Evolutionary conservation across 495 filamentous ascomycete genomes (phyloP).

Genomic region (Oidiodendron maius): DNA sequence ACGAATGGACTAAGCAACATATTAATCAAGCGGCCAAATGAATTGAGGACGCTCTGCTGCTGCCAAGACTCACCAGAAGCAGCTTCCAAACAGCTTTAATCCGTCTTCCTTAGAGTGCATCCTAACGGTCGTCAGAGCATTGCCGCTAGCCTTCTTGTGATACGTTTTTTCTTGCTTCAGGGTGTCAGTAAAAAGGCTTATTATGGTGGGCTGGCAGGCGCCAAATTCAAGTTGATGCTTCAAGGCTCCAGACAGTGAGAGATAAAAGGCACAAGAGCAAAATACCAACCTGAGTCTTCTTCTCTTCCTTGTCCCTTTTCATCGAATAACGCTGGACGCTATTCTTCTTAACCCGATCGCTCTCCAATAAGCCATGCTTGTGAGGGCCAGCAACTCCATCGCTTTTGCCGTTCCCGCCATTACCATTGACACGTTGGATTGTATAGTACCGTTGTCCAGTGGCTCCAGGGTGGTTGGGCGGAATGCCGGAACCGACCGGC

Average conservation of each 20-base stretch:
- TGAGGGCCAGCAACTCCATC: constrained; percentile 62
- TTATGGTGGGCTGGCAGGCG: no score
- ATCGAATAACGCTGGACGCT: constrained; percentile 63
- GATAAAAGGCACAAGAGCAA: background rate
- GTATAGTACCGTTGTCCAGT: constrained; percentile 58
- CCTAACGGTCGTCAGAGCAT: constrained; percentile 66
- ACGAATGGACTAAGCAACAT: constrained; percentile 50
- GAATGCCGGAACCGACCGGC: constrained; percentile 24
- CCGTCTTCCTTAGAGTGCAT: constrained; percentile 64
- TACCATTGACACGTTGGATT: constrained; percentile 72
- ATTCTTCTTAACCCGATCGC: constrained; percentile 82
- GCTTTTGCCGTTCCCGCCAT: constrained; percentile 67
- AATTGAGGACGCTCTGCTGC: constrained; percentile 8
- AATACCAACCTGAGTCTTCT: constrained; percentile 59
- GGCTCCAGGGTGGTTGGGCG: constrained; percentile 33
- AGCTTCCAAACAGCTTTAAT: constrained; percentile 80
- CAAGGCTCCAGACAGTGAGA: background rate
- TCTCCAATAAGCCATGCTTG: constrained; percentile 70
- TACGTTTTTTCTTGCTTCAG: constrained; percentile 59
- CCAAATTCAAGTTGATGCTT: background rate
- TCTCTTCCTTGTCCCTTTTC: constrained; percentile 62
- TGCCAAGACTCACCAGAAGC: constrained; percentile 68
- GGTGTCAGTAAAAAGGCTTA: constrained; percentile 6
- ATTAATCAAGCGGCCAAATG: constrained; percentile 5
- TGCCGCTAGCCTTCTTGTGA: constrained; percentile 77